phyloP scores from a whole-genome alignment of 345 rosid species.

The Populus simonii region DNA sequence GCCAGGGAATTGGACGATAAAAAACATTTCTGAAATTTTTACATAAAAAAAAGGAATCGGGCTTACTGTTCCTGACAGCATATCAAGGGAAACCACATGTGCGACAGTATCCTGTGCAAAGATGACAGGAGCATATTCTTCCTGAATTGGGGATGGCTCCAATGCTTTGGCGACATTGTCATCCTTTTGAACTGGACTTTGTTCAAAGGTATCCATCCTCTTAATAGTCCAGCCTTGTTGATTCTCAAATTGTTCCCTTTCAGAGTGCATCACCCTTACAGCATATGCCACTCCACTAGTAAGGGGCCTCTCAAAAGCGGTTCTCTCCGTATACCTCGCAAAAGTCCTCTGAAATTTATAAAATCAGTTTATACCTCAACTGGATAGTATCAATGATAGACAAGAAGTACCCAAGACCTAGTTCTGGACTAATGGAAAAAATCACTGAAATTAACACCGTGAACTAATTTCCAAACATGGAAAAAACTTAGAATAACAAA shows the following conservation, averaged over 20 bases:
- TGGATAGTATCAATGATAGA: constrained; percentile 5
- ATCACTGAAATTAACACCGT: background rate
- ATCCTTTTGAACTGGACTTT: constrained; percentile 81
- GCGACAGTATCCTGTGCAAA: constrained; percentile 95
- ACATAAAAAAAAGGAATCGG: constrained; percentile 15
- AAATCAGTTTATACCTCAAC: constrained; percentile 33
- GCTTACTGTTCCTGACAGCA: constrained; percentile 91
- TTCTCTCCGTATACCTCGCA: constrained; percentile 87
- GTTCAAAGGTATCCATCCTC: constrained; percentile 68
- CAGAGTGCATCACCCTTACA: constrained; percentile 79
- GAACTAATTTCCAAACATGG: background rate
- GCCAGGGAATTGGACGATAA: constrained; percentile 2
- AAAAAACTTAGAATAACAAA: background rate
- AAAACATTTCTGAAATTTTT: background rate
- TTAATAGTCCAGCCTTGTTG: constrained; percentile 92
- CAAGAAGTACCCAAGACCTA: constrained; percentile 19
- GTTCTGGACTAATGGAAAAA: constrained; percentile 11
- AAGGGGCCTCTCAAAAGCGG: constrained; percentile 96
- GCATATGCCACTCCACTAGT: constrained; percentile 99
- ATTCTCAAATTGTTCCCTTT: constrained; percentile 87
- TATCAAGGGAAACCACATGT: constrained; percentile 82
- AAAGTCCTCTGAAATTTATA: constrained; percentile 59
- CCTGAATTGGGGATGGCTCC: constrained; percentile 80
- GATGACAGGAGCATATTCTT: constrained; percentile 98
- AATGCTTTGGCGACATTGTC: constrained; percentile 49